These are phyloP conservation scores for Rhodosporidiobolus odoratus DNA, from an alignment of 768 basidiomycete species.

Conservation along the genomic window DNA sequence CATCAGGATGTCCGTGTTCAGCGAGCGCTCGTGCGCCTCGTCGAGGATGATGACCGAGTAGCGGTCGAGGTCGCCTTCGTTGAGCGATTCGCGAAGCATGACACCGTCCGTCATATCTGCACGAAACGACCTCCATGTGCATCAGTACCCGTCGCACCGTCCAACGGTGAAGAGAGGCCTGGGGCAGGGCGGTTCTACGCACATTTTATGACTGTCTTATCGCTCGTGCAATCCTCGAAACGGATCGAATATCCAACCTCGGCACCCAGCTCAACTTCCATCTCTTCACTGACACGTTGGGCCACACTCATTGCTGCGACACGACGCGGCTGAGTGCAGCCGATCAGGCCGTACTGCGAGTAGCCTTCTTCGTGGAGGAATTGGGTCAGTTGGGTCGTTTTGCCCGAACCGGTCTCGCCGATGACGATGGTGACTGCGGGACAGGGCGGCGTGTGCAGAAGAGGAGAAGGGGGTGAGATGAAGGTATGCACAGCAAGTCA, in stretches of 20 bases:
- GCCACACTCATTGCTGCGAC: slow-evolving; percentile 99
- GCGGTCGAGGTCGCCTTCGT: slow-evolving; percentile 95
- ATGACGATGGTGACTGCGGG: slow-evolving; percentile 79
- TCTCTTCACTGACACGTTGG: slow-evolving; percentile 99
- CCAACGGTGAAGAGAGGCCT: neutral
- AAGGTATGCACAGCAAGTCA: no score
- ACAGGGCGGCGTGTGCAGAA: neutral
- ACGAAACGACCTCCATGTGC: neutral
- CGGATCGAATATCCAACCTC: slow-evolving; percentile 96
- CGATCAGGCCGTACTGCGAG: slow-evolving; percentile 78
- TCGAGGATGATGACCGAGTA: slow-evolving; percentile 98
- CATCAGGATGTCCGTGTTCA: slow-evolving; percentile 98
- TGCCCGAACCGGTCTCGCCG: slow-evolving; percentile 99
- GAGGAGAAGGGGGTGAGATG: neutral
- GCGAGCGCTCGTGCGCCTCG: slow-evolving; percentile 93
- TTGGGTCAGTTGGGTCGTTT: slow-evolving; percentile 92
- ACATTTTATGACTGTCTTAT: slow-evolving; percentile 97
- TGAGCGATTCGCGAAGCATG: slow-evolving; percentile 91
- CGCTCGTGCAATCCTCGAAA: slow-evolving; percentile 93
- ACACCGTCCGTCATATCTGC: slow-evolving; percentile 99
- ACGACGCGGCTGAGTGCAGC: slow-evolving; percentile 96
- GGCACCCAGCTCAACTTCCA: slow-evolving; percentile 89
- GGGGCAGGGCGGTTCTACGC: slow-evolving; percentile 43
- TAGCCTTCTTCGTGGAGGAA: slow-evolving; percentile 98
- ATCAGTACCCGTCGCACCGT: neutral